Evolutionary conservation across 768 basidiomycete species (phyloP).

Genomic region (Lactifluus rugatus): DNA sequence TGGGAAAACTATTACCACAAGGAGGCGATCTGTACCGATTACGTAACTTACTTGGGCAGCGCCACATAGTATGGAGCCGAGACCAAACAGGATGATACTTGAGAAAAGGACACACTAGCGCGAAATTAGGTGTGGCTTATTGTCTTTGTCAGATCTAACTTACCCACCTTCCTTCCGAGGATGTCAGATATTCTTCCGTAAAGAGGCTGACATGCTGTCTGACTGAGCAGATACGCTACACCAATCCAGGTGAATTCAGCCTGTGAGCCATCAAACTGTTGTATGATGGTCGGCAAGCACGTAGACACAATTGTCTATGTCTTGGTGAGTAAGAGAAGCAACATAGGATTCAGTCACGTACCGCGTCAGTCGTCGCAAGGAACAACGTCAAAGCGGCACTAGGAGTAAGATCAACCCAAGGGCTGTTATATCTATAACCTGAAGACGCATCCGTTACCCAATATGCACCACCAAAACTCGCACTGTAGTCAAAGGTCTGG

Average conservation of each 20-base stretch:
- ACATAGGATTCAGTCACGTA: conserved; percentile 29
- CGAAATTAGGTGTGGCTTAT: background rate
- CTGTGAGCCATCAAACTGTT: conserved; percentile 55
- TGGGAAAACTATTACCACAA: conserved; percentile 23
- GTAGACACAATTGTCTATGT: conserved; percentile 67
- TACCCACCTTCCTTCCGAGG: conserved; percentile 62
- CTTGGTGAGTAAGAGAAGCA: conserved; percentile 4
- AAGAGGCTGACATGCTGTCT: conserved; percentile 76
- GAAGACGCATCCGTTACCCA: conserved; percentile 12
- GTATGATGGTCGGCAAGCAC: conserved; percentile 72
- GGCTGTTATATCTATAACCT: background rate
- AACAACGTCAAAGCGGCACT: conserved; percentile 76
- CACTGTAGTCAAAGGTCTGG: conserved; percentile 4
- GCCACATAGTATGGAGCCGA: conserved; percentile 76
- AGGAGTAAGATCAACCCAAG: conserved; percentile 1
- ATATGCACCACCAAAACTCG: conserved; percentile 16
- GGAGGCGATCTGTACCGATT: conserved; percentile 2
- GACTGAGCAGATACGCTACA: conserved; percentile 76
- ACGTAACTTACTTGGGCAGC: conserved; percentile 56
- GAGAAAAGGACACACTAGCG: conserved; percentile 55
- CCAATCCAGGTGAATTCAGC: conserved; percentile 81
- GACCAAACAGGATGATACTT: conserved; percentile 64
- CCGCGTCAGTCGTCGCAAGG: conserved; percentile 80
- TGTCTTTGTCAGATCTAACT: background rate
- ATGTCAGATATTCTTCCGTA: conserved; percentile 77